These are phyloP conservation scores for Saccharomyces hybrid DNA, from an alignment of 1,139 yeast species.

Conservation along the genomic window DNA sequence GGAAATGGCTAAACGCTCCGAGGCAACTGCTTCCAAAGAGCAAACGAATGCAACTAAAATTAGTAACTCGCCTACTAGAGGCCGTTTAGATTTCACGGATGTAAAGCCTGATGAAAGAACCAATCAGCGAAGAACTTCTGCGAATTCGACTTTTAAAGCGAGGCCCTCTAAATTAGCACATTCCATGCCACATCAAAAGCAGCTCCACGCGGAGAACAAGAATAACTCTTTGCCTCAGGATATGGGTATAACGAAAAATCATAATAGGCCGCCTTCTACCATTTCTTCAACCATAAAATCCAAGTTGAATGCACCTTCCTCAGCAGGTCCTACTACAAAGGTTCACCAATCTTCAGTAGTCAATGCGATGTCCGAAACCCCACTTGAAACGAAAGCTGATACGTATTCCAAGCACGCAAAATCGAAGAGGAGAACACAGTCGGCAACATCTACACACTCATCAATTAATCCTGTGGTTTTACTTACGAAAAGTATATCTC, in stretches of 20 bases:
- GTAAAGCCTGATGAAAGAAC: conserved; percentile 13
- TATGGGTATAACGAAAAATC: conserved; percentile 3
- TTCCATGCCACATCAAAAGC: conserved; percentile 14
- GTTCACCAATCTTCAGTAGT: neutral
- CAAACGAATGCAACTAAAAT: neutral
- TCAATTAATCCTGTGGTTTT: neutral
- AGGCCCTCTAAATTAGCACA: conserved; percentile 21
- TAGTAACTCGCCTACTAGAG: neutral
- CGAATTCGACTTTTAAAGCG: conserved; percentile 10
- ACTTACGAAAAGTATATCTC: conserved; percentile 10
- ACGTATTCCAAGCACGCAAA: conserved; percentile 5
- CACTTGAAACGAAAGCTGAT: neutral
- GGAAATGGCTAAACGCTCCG: conserved; percentile 17
- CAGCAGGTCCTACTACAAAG: neutral
- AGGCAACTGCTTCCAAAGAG: neutral
- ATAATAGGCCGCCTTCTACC: neutral
- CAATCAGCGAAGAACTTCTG: conserved; percentile 2
- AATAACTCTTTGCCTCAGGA: neutral
- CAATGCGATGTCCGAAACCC: neutral
- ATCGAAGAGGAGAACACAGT: conserved; percentile 7
- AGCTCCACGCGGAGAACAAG: neutral
- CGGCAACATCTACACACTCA: conserved; percentile 6
- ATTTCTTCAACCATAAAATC: neutral
- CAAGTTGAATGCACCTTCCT: neutral
- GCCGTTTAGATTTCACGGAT: neutral